Conservation (phyloP, 371 early-diverging fungal species). For the Apophysomyces ossiformis region DNA sequence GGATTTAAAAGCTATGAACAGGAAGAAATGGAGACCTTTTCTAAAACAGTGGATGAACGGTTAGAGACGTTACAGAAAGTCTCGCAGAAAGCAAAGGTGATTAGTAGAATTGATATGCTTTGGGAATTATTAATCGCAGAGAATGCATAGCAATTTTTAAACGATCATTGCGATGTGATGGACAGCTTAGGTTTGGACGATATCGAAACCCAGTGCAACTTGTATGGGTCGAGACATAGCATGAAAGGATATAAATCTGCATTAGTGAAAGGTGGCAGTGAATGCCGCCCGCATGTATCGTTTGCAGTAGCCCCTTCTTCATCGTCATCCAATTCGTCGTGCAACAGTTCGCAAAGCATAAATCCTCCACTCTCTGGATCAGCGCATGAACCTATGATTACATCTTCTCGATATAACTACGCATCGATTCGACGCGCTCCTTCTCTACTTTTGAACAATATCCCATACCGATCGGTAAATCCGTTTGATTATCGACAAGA, state of each 20-base stretch:
- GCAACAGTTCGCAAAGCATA: not conserved
- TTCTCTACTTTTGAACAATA: slow-evolving; percentile 24
- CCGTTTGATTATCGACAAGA: slow-evolving; percentile 38
- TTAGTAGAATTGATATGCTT: not conserved
- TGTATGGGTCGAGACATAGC: slow-evolving; percentile 4
- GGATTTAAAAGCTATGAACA: not conserved
- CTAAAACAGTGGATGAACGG: slow-evolving; percentile 14
- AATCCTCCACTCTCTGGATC: not conserved
- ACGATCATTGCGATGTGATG: slow-evolving; percentile 17
- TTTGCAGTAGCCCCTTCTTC: slow-evolving; percentile 6
- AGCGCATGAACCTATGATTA: not conserved
- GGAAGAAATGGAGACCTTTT: slow-evolving; percentile 11
- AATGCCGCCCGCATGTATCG: slow-evolving; percentile 9
- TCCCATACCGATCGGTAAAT: slow-evolving; percentile 24
- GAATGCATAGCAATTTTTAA: slow-evolving; percentile 21
- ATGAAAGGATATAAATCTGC: slow-evolving; percentile 13
- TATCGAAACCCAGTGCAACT: slow-evolving; percentile 8
- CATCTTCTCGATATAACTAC: slow-evolving; percentile 1
- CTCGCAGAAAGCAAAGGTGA: slow-evolving; percentile 24
- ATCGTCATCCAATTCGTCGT: slow-evolving; percentile 14
- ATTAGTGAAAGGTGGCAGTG: not conserved
- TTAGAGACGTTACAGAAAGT: slow-evolving; percentile 17
- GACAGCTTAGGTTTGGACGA: slow-evolving; percentile 25
- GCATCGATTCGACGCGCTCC: slow-evolving; percentile 20
- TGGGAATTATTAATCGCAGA: not conserved